Conservation (phyloP, 2,329 filamentous ascomycete species). For the Cercospora citrullina region DNA sequence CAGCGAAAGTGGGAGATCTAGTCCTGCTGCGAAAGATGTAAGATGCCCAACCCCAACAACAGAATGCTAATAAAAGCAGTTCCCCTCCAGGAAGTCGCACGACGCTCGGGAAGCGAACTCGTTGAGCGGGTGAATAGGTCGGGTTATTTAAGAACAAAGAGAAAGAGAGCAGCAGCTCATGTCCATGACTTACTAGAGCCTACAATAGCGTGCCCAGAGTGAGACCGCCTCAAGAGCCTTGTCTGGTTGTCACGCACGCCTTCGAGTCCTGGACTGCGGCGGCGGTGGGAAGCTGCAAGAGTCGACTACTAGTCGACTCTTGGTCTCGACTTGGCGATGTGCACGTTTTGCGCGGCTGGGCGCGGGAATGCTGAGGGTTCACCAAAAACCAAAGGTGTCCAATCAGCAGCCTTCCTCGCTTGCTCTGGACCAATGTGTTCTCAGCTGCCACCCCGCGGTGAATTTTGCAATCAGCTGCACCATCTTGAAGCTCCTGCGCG, state of each 20-base stretch:
- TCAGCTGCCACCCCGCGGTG: neutral
- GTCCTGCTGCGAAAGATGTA: neutral
- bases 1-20: neutral
- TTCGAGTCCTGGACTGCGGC: slow-evolving; percentile 2
- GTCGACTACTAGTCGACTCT: neutral
- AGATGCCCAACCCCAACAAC: neutral
- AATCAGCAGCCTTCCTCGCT: neutral
- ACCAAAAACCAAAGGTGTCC: neutral
- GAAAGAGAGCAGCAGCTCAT: neutral
- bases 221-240: slow-evolving; percentile 1
- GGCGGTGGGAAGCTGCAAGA: neutral
- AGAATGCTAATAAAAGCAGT: neutral
- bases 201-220: slow-evolving; percentile 15
- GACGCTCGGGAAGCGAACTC: neutral
- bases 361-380: neutral
- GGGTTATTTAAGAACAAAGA: neutral
- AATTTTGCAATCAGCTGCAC: slow-evolving; percentile 2
- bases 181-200: slow-evolving; percentile 11
- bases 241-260: slow-evolving; percentile 4
- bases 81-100: neutral
- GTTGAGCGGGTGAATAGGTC: neutral
- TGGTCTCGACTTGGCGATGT: slow-evolving; percentile 17
- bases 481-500: neutral
- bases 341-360: neutral
- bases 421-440: neutral